Evolutionary conservation across 345 rosid species (phyloP).

Genomic region (Dovyalis caffra): DNA sequence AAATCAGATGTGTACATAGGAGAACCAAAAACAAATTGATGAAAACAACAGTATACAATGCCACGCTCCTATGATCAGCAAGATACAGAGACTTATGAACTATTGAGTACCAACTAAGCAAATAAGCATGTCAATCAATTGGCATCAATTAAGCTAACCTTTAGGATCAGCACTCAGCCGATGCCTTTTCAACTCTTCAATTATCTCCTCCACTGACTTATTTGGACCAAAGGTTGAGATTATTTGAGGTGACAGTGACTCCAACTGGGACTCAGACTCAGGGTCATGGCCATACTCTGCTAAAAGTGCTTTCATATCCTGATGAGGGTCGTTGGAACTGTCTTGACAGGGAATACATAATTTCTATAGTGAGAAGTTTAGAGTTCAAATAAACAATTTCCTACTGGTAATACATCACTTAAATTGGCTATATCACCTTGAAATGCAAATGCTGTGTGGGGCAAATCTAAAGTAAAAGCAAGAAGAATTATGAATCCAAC

Average conservation of each 20-base stretch:
- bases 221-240: conserved; percentile 55
- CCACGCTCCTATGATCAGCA: conserved; percentile 1
- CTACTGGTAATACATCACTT: not conserved
- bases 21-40: not conserved
- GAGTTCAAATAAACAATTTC: not conserved
- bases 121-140: not conserved
- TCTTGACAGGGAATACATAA: conserved; percentile 5
- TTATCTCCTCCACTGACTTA: conserved; percentile 62
- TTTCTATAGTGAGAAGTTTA: not conserved
- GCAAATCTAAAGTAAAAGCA: not conserved
- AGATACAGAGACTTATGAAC: not conserved
- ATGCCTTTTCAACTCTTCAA: conserved; percentile 62
- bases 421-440: conserved; percentile 1
- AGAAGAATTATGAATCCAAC: conserved; percentile 10
- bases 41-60: not conserved
- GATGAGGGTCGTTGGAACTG: conserved; percentile 74
- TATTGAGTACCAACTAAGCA: not conserved
- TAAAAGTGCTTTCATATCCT: conserved; percentile 51
- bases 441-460: too few relatives aligned
- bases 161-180: conserved; percentile 56
- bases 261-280: conserved; percentile 58
- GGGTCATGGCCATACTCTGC: conserved; percentile 54
- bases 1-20: not conserved
- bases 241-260: conserved; percentile 68
- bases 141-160: conserved; percentile 40